Evolutionary conservation across 805 yeast genomes (phyloP).

Genomic region (Zygoascus tannicola): DNA sequence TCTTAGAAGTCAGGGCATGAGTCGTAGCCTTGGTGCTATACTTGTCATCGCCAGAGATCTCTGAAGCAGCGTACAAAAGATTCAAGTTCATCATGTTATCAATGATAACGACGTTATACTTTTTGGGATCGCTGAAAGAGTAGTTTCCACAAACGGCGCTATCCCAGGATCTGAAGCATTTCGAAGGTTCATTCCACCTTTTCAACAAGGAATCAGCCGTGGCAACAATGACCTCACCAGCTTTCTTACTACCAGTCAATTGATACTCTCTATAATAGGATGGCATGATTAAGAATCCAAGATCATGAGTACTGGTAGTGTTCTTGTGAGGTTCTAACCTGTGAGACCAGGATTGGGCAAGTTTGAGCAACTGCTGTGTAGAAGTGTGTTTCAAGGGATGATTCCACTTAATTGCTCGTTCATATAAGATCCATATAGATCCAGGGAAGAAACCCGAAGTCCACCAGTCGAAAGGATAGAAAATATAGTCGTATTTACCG

Average conservation of each 20-base stretch:
- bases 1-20: conserved; percentile 27
- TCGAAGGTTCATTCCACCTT: conserved; percentile 21
- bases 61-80: conserved; percentile 24
- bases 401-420: conserved; percentile 7
- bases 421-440: conserved; percentile 11
- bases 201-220: conserved; percentile 26
- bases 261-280: conserved; percentile 22
- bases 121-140: conserved; percentile 12
- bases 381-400: not conserved
- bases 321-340: conserved; percentile 9
- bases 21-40: conserved; percentile 24
- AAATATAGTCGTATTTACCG: conserved; percentile 8
- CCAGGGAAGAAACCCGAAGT: conserved; percentile 19
- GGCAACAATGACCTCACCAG: conserved; percentile 17
- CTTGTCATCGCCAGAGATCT: conserved; percentile 22
- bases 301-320: conserved; percentile 26
- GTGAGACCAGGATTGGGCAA: conserved; percentile 11
- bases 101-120: conserved; percentile 27
- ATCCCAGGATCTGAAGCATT: conserved; percentile 26
- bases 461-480: conserved; percentile 16
- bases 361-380: not conserved
- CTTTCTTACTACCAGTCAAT: conserved; percentile 14
- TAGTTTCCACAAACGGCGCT: conserved; percentile 17
- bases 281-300: conserved; percentile 26
- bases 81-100: conserved; percentile 22